These are phyloP conservation scores for Dujonia santamariae DNA, from an alignment of 1,139 yeast genomes.

Conservation along the genomic window DNA sequence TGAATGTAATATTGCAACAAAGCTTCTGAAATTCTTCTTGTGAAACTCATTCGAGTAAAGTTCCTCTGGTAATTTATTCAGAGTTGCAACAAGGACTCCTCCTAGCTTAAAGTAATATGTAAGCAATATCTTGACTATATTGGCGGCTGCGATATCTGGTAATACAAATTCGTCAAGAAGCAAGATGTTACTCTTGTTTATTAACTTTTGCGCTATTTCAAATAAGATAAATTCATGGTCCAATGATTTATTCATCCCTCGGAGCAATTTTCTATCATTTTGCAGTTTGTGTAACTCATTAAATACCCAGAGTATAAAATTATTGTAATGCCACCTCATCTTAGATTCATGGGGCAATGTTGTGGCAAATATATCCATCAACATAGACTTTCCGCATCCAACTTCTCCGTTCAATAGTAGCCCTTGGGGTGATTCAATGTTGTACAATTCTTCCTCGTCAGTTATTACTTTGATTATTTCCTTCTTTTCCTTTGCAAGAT, in stretches of 20 bases:
- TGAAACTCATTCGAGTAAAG: conserved; percentile 64
- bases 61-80: conserved; percentile 69
- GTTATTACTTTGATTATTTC: conserved; percentile 48
- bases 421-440: conserved; percentile 62
- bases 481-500: conserved; percentile 26
- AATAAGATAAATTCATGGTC: conserved; percentile 65
- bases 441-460: conserved; percentile 62
- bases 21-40: conserved; percentile 53
- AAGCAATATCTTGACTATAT: conserved; percentile 60
- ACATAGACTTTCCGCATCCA: conserved; percentile 74
- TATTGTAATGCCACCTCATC: conserved; percentile 69
- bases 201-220: conserved; percentile 67
- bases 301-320: conserved; percentile 67
- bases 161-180: conserved; percentile 72
- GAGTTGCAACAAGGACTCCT: conserved; percentile 71
- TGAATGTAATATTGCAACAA: conserved; percentile 55
- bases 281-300: conserved; percentile 59
- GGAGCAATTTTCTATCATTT: conserved; percentile 33
- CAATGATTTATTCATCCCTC: conserved; percentile 24
- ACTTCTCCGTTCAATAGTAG: conserved; percentile 68
- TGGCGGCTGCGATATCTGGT: conserved; percentile 72
- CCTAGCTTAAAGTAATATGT: conserved; percentile 70
- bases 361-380: conserved; percentile 69
- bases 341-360: conserved; percentile 63
- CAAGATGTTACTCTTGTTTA: conserved; percentile 54